Conservation (phyloP, 805 yeast species). For the Sugiyamaella boreocaroliniensis region DNA sequence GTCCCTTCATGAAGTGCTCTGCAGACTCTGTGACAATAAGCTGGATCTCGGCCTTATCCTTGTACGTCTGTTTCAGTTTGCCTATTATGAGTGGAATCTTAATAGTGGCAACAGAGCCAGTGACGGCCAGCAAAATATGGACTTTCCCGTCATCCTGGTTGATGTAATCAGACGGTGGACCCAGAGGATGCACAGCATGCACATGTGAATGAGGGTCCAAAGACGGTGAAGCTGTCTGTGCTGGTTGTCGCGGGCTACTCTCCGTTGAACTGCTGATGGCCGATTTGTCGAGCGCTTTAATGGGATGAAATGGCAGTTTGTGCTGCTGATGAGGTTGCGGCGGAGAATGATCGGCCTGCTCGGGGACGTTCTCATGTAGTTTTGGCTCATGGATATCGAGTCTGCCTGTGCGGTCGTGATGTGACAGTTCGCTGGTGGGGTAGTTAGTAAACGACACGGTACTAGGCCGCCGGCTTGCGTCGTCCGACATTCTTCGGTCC, state of each 20-base stretch:
- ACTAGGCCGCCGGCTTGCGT: conserved; percentile 1
- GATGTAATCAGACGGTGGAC: neutral
- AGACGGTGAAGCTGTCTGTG: neutral
- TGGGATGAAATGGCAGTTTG: neutral
- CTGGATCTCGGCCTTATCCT: conserved; percentile 69
- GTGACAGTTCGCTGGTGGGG: neutral
- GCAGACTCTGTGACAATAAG: conserved; percentile 59
- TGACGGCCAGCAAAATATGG: conserved; percentile 84
- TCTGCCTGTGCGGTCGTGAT: neutral
- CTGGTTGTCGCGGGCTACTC: neutral
- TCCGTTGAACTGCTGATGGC: neutral
- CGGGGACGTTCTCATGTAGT: neutral
- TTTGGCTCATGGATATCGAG: neutral
- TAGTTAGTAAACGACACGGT: conserved; percentile 2
- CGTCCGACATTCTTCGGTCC: neutral
- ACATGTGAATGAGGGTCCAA: neutral
- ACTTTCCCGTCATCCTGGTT: conserved; percentile 39
- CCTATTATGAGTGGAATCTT: conserved; percentile 86
- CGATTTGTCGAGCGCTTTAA: neutral
- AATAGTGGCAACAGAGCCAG: conserved; percentile 95
- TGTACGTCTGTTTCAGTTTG: conserved; percentile 72
- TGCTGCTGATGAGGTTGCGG: neutral
- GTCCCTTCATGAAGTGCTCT: conserved; percentile 29
- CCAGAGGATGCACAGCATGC: neutral
- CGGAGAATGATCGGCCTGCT: neutral